Evolutionary conservation across 1,139 yeast genomes (phyloP).

Genomic region (Trichomonascaceae sp.): DNA sequence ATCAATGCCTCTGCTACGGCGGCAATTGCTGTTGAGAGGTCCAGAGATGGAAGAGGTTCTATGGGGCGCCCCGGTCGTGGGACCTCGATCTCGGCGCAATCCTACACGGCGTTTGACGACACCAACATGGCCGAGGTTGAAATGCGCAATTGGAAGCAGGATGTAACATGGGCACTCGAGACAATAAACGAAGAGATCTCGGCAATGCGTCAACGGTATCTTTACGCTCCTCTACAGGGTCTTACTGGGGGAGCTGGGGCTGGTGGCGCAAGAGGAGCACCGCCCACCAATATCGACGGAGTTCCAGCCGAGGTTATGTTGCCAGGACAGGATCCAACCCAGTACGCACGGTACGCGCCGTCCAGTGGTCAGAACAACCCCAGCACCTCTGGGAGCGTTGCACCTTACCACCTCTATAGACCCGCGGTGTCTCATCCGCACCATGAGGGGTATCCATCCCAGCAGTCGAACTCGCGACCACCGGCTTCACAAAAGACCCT

Average conservation of each 20-base stretch:
- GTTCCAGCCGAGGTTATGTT: not conserved
- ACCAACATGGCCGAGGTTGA: constrained; percentile 7
- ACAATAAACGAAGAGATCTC: constrained; percentile 20
- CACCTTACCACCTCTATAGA: no score
- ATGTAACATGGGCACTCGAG: constrained; percentile 21
- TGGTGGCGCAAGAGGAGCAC: no score
- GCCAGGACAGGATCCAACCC: not conserved
- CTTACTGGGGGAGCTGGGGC: not conserved
- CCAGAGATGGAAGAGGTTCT: no score
- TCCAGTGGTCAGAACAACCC: not conserved
- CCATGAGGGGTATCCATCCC: no score
- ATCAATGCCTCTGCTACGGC: not conserved
- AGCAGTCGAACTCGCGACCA: not conserved
- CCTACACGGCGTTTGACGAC: constrained; percentile 2
- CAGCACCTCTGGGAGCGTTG: not conserved
- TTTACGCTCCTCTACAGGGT: constrained; percentile 2
- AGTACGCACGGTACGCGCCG: not conserved
- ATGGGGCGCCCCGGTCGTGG: not conserved
- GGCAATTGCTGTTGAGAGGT: not conserved
- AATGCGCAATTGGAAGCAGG: constrained; percentile 18
- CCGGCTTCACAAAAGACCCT: not conserved
- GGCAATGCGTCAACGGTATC: constrained; percentile 14
- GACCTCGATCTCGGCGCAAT: no score
- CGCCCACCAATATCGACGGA: not conserved
- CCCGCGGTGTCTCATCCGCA: no score